These are phyloP conservation scores for Dioszegia hungarica DNA, from an alignment of 768 basidiomycete genomes.

Conservation along the genomic window DNA sequence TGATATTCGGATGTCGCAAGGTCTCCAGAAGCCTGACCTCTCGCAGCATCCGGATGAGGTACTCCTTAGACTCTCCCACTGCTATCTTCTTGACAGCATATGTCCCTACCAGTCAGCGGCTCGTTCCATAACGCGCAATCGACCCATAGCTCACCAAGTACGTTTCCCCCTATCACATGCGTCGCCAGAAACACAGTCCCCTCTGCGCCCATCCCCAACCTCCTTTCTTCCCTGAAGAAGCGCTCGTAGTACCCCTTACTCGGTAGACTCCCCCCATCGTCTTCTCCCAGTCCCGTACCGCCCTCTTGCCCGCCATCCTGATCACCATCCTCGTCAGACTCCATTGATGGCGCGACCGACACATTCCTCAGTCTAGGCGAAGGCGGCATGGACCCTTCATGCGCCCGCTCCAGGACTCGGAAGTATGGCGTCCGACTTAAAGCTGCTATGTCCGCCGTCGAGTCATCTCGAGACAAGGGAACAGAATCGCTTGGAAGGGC, in stretches of 20 bases:
- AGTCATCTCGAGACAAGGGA: too few relatives aligned
- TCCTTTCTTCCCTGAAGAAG: constrained; percentile 84
- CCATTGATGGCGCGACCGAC: background rate
- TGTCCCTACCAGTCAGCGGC: constrained; percentile 11
- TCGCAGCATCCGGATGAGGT: constrained; percentile 72
- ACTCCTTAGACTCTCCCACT: constrained; percentile 81
- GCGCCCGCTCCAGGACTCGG: constrained; percentile 37
- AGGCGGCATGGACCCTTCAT: constrained; percentile 38
- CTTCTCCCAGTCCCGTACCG: constrained; percentile 3
- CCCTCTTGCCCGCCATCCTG: background rate
- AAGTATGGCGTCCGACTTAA: constrained; percentile 28
- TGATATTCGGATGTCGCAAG: constrained; percentile 84
- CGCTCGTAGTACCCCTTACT: constrained; percentile 88
- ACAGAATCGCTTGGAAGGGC: too few relatives aligned
- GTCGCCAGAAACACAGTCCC: constrained; percentile 69
- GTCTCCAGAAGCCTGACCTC: constrained; percentile 83
- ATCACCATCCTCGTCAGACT: background rate
- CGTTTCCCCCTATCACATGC: constrained; percentile 83
- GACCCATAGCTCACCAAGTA: constrained; percentile 59
- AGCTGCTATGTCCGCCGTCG: too few relatives aligned
- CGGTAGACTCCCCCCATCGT: constrained; percentile 23
- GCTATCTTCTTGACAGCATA: constrained; percentile 98
- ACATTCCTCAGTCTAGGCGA: constrained; percentile 17
- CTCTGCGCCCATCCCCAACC: constrained; percentile 91
- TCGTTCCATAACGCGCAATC: background rate